Base-by-base conservation (phyloP, 2,329 filamentous ascomycete genomes). In the Thelonectria rubi region DNA sequence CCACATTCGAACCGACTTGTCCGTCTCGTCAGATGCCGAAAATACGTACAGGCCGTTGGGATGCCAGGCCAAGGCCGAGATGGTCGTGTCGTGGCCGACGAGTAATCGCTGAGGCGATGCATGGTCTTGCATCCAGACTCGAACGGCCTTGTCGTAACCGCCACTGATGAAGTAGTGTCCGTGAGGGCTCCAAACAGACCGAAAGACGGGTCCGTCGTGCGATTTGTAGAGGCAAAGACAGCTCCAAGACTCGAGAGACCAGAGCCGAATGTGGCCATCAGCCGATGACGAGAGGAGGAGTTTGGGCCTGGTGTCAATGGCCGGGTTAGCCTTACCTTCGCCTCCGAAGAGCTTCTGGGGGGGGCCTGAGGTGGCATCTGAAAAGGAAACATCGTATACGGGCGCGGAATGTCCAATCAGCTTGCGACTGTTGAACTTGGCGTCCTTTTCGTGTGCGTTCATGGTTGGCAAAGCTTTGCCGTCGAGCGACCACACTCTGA, bases 1-100 rank as follows among this genome's bases (percentile, higher is more conserved):
- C 95, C 95, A 99, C 94, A 99, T 98, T 30, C 95, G 90, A 34
- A 98, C 92, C 0, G 93, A 95, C 76, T 94, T 94, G 77, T 99
- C 88, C 7, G 83, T 86, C 73, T 89, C 94, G 67, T 91, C 91
- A 12, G 93, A 96, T 3, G 91, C 93, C 0, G 95, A 97, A 77
- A 99, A 97, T 46, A 97, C 82, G 71, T 98, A 99, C 6, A 91
- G 88, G 17, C 92, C 93, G 74, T 99, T 99, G 0, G 94, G 93
- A 72, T 99, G 95, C 88, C 95, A 99, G 14, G 91, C 84, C n/a
- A 97, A 84, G 45, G 89, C 88, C 53, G 96, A 96, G n/a, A 97
- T 92, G 68, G 93, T 90, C 18, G 93, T 92, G 69, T 98, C 94
- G 73, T 99, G 95, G 1, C 95, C 95, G 3, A 94, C 92, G 65